A percentile compares a stretch with the other conserved stretches of the same genome.
Conservation (phyloP, 2,329 filamentous ascomycete genomes). For the Fusarium oligoseptatum region DNA sequence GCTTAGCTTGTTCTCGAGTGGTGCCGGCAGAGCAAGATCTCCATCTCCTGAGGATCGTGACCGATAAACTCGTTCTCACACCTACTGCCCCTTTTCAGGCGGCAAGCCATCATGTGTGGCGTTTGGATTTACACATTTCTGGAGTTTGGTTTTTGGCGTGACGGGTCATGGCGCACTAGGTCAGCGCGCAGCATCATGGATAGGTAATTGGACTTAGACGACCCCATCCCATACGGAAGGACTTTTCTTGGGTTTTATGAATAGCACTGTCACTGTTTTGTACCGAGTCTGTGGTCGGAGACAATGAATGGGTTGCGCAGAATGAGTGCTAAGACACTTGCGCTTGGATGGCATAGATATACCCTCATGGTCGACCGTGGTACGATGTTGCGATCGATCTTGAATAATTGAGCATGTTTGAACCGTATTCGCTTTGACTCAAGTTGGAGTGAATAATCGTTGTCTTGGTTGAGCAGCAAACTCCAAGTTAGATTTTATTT, state of each 20-base stretch:
- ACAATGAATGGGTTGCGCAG: constrained; percentile 26
- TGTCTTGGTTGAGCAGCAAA: constrained; percentile 1
- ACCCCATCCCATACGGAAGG: constrained; percentile 21
- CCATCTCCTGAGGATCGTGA: constrained; percentile 46
- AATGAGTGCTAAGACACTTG: constrained; percentile 15
- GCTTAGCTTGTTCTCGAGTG: constrained; percentile 55
- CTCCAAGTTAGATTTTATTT: constrained; percentile 13
- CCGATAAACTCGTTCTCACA: constrained; percentile 26
- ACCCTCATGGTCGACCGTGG: constrained; percentile 34
- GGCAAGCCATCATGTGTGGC: constrained; percentile 18
- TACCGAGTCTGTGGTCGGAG: constrained; percentile 9
- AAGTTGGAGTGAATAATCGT: too few relatives aligned
- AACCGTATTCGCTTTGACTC: background rate
- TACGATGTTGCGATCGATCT: constrained; percentile 21
- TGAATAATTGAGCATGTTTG: constrained; percentile 29
- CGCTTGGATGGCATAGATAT: constrained; percentile 35
- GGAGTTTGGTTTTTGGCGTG: constrained; percentile 35
- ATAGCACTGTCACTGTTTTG: constrained; percentile 2
- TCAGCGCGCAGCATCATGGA: constrained; percentile 27
- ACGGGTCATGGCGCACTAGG: constrained; percentile 19
- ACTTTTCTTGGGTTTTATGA: constrained; percentile 16
- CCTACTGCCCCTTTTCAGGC: constrained; percentile 6
- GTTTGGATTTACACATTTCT: constrained; percentile 33
- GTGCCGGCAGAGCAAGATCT: constrained; percentile 39
- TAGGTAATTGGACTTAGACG: constrained; percentile 22